Percentiles rank a stretch among this genome's conserved stretches.
phyloP scores from a whole-genome alignment of 345 rosid species.

The Citrus mangshanensis region DNA sequence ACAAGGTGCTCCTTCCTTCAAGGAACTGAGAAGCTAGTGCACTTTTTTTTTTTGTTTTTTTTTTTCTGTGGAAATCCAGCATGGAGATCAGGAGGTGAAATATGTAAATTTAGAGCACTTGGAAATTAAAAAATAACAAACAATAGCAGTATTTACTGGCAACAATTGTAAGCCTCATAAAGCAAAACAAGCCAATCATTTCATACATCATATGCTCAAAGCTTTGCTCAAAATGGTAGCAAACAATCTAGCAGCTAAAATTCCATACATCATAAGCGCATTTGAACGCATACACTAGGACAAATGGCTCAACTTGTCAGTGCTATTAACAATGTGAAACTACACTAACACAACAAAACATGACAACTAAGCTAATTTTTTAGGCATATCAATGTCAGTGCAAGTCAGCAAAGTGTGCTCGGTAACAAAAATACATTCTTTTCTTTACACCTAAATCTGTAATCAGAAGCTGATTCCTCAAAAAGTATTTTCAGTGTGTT shows the following conservation, averaged over 20 bases:
- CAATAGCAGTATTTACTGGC: background rate
- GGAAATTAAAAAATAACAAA: background rate
- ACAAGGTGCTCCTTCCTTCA: background rate
- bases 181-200: no score
- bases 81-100: background rate
- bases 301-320: background rate
- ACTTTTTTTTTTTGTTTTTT: no score
- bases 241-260: background rate
- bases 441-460: background rate
- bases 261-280: background rate
- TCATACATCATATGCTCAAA: no score
- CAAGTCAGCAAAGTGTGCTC: background rate
- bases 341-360: background rate
- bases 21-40: background rate
- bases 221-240: no score
- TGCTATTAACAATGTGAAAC: background rate
- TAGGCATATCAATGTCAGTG: background rate
- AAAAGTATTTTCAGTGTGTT: background rate
- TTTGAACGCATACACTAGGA: background rate
- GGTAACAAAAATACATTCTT: background rate
- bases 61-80: background rate
- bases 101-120: background rate
- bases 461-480: background rate
- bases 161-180: no score
- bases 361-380: background rate